Conservation (phyloP, 2,329 filamentous ascomycete species). For the Dryadomyces quercivorus region DNA sequence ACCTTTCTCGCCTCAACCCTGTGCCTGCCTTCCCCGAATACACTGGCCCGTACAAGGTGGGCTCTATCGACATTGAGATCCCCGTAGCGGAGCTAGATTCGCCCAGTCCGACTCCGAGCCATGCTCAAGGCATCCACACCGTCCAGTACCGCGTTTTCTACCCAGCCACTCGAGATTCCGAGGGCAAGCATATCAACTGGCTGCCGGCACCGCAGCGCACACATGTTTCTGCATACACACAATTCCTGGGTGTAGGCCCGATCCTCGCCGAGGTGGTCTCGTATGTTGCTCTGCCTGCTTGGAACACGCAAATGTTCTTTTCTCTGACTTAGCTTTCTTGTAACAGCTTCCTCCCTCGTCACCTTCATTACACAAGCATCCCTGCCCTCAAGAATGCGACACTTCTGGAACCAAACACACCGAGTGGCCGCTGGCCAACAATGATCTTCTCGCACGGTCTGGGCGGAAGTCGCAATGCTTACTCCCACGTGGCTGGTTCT, state of each 20-base stretch:
- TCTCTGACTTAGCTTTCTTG: background rate
- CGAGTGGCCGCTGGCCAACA: conserved; percentile 57
- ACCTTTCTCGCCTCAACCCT: conserved; percentile 48
- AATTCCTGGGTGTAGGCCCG: conserved; percentile 57
- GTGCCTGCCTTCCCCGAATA: conserved; percentile 64
- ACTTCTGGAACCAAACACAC: conserved; percentile 37
- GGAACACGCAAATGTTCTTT: no score
- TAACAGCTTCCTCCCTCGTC: conserved; percentile 55
- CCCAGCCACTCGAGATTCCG: conserved; percentile 44
- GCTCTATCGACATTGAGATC: conserved; percentile 70
- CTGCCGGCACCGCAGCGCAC: conserved; percentile 64
- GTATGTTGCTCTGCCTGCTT: conserved; percentile 25
- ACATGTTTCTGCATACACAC: conserved; percentile 62
- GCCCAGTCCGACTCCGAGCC: conserved; percentile 39
- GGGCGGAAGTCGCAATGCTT: conserved; percentile 69
- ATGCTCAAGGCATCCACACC: conserved; percentile 50
- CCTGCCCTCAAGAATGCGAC: conserved; percentile 61
- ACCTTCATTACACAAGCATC: conserved; percentile 62
- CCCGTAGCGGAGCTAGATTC: conserved; percentile 48
- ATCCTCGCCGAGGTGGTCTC: conserved; percentile 47
- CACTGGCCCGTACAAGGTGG: conserved; percentile 66
- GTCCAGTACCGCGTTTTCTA: conserved; percentile 77
- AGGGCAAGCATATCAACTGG: conserved; percentile 57
- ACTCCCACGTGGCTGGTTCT: conserved; percentile 71
- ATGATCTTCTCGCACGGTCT: conserved; percentile 81